Evolutionary conservation across 495 filamentous ascomycete species (phyloP).

Genomic region (Trichoderma asperelloides): DNA sequence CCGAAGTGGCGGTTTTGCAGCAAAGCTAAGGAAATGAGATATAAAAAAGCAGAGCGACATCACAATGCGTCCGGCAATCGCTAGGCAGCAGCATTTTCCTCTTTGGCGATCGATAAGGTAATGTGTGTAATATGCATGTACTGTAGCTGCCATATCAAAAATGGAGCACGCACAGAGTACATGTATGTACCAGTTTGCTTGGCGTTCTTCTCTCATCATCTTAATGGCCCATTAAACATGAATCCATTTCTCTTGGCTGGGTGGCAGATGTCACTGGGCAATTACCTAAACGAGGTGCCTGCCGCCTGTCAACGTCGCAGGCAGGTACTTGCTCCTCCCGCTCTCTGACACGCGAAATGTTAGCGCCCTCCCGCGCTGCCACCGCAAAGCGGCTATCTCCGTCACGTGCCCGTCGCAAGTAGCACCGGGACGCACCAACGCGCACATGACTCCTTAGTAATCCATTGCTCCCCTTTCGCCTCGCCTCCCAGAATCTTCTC

Average conservation of each 20-base stretch:
- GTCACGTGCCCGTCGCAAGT: neutral
- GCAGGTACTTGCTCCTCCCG: neutral
- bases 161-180: too few species aligned
- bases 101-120: too few species aligned
- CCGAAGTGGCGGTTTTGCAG: too few species aligned
- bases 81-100: too few species aligned
- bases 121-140: too few species aligned
- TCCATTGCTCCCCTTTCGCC: too few species aligned
- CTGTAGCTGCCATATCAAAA: too few species aligned
- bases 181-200: neutral
- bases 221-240: neutral
- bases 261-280: neutral
- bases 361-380: neutral
- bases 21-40: too few species aligned
- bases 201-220: neutral
- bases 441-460: too few species aligned
- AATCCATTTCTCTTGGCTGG: neutral
- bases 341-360: conserved; percentile 1
- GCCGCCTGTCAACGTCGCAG: neutral
- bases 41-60: too few species aligned
- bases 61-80: too few species aligned
- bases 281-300: too few species aligned
- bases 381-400: neutral
- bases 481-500: neutral
- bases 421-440: neutral